A percentile compares a stretch with the other conserved stretches of the same genome.
These are phyloP conservation scores for Umbilicus rupestris DNA, from an alignment of 164 flowering plant genomes.

Conservation along the genomic window DNA sequence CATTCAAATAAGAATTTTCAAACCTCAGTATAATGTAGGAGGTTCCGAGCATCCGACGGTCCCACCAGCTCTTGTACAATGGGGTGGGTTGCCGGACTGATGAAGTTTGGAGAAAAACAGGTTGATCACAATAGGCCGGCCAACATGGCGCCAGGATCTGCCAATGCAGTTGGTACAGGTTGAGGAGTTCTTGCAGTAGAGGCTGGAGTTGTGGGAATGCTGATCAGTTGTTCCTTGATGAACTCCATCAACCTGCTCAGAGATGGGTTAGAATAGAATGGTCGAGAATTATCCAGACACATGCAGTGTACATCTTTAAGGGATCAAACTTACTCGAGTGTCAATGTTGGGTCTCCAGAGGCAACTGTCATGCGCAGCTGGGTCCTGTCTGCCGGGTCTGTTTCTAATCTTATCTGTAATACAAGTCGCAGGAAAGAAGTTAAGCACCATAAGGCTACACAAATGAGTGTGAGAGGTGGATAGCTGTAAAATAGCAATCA, in stretches of 20 bases:
- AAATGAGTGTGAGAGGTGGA: neutral
- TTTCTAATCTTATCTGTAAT: conserved; percentile 81
- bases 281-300: neutral
- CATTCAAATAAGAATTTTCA: neutral
- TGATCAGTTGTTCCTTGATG: conserved; percentile 75
- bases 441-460: neutral
- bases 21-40: neutral
- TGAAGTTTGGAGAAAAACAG: neutral
- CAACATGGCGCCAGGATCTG: conserved; percentile 87
- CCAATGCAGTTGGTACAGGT: conserved; percentile 28
- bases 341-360: conserved; percentile 78
- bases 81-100: neutral
- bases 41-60: too few species aligned
- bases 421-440: conserved; percentile 9
- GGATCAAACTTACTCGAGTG: conserved; percentile 59
- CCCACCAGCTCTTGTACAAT: neutral
- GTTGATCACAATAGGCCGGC: conserved; percentile 67
- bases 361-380: conserved; percentile 94
- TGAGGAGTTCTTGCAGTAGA: conserved; percentile 15
- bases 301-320: neutral
- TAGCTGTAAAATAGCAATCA: neutral
- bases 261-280: conserved; percentile 8
- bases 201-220: conserved; percentile 39
- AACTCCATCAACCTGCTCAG: conserved; percentile 84
- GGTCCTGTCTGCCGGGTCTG: conserved; percentile 97